Percentiles rank a stretch among this genome's conserved stretches.
Conservation (phyloP, 2,329 filamentous ascomycete species). For the Dothidotthia symphoricarpi region DNA sequence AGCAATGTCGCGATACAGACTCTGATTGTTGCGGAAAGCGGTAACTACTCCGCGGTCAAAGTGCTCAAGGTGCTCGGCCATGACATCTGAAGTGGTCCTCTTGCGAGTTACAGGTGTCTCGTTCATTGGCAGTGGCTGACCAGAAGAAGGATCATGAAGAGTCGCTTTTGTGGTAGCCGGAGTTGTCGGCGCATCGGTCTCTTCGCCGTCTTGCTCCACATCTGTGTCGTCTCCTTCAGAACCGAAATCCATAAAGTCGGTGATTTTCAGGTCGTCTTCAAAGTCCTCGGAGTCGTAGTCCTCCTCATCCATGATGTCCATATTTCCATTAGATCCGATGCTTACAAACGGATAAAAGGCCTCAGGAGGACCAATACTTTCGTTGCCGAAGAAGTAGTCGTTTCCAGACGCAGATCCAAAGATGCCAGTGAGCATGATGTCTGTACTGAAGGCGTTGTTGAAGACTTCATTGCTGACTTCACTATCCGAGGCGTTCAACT, state of each 20-base stretch:
- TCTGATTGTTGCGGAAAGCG: constrained; percentile 43
- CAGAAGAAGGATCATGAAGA: constrained; percentile 33
- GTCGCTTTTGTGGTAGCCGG: constrained; percentile 35
- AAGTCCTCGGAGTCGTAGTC: constrained; percentile 60
- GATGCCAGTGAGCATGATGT: constrained; percentile 77
- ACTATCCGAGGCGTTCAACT: constrained; percentile 39
- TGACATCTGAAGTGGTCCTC: constrained; percentile 35
- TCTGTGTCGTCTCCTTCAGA: constrained; percentile 37
- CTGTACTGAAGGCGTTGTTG: constrained; percentile 48
- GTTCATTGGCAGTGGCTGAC: constrained; percentile 19
- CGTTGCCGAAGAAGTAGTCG: constrained; percentile 52
- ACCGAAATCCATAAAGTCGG: constrained; percentile 42
- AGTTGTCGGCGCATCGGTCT: constrained; percentile 33
- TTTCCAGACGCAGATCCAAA: constrained; percentile 47
- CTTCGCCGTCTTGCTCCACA: constrained; percentile 37
- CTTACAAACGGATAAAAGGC: constrained; percentile 70
- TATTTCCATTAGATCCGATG: constrained; percentile 56
- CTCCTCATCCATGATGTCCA: constrained; percentile 55
- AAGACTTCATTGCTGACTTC: constrained; percentile 40
- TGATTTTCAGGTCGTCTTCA: constrained; percentile 50
- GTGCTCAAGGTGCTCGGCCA: constrained; percentile 43
- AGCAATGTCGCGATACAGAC: constrained; percentile 39
- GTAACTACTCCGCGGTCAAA: constrained; percentile 53
- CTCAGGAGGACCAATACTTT: constrained; percentile 70
- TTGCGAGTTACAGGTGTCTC: constrained; percentile 28